phyloP scores from a whole-genome alignment of 2,329 filamentous ascomycete genomes.

The Apiospora hydei region DNA sequence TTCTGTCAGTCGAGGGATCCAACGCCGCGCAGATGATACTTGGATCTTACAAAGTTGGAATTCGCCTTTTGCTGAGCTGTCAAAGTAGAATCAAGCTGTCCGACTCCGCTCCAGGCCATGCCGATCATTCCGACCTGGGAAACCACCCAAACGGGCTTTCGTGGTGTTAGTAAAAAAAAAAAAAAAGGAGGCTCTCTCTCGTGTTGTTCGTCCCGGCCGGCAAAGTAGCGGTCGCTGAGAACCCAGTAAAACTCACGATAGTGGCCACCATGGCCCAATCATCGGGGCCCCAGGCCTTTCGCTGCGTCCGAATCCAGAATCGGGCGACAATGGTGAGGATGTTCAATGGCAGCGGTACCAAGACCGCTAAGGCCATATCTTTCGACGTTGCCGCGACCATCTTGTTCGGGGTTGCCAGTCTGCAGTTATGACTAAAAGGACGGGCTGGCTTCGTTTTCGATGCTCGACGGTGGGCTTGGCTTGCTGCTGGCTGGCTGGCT shows the following conservation, averaged over 20 bases:
- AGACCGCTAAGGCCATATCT: constrained; percentile 1
- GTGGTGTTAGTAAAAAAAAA: not conserved
- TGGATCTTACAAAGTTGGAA: constrained; percentile 5
- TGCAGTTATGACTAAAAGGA: not conserved
- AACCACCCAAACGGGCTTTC: constrained; percentile 1
- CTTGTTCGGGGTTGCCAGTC: not conserved
- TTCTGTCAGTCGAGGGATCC: not conserved
- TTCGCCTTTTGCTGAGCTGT: not conserved
- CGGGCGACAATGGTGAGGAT: not conserved
- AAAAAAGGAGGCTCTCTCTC: not conserved
- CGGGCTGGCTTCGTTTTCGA: constrained; percentile 4
- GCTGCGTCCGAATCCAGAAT: not conserved
- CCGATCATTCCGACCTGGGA: constrained; percentile 7
- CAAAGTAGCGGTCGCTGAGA: not conserved
- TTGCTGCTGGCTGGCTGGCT: not conserved
- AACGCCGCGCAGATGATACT: not conserved
- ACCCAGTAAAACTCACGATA: not conserved
- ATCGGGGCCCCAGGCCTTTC: constrained; percentile 8
- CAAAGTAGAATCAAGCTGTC: not conserved
- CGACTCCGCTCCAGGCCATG: constrained; percentile 7
- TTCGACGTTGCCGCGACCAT: constrained; percentile 12
- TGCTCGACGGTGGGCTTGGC: not conserved
- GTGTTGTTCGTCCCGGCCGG: not conserved
- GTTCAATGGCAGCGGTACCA: constrained; percentile 15
- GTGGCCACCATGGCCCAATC: constrained; percentile 14